phyloP scores from a whole-genome alignment of 331 rosid species.

The Pyrus hybrid region DNA sequence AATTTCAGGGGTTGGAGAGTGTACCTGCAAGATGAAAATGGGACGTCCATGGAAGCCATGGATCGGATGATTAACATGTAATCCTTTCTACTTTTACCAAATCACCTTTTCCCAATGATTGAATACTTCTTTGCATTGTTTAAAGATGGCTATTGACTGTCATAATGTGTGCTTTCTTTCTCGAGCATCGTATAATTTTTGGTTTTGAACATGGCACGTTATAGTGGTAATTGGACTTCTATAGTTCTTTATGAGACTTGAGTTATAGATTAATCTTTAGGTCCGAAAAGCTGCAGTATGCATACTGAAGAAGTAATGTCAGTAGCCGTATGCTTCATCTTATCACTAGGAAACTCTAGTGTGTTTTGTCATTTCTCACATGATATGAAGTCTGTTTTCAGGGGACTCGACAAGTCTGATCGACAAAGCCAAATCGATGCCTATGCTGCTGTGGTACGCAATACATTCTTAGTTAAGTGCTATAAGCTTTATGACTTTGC shows the following conservation, averaged over 20 bases:
- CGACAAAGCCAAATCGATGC: conserved; percentile 58
- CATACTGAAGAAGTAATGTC: no score
- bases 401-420: conserved; percentile 57
- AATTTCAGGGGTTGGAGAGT: conserved; percentile 91
- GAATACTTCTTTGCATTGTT: not conserved
- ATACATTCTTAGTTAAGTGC: not conserved
- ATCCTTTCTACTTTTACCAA: conserved; percentile 8
- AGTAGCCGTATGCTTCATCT: no score
- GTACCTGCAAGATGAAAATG: conserved; percentile 81
- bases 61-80: conserved; percentile 70
- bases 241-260: no score
- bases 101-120: not conserved
- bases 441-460: conserved; percentile 69
- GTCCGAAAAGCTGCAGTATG: not conserved
- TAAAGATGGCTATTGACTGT: not conserved
- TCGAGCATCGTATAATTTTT: not conserved
- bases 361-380: not conserved
- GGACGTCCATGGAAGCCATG: conserved; percentile 63
- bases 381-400: conserved; percentile 23
- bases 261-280: not conserved
- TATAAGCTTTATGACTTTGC: not conserved
- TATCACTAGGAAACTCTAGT: not conserved
- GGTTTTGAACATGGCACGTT: not conserved
- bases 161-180: not conserved
- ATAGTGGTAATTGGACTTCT: no score